phyloP scores from a whole-genome alignment of 768 basidiomycete genomes.

The Suillus subaureus region DNA sequence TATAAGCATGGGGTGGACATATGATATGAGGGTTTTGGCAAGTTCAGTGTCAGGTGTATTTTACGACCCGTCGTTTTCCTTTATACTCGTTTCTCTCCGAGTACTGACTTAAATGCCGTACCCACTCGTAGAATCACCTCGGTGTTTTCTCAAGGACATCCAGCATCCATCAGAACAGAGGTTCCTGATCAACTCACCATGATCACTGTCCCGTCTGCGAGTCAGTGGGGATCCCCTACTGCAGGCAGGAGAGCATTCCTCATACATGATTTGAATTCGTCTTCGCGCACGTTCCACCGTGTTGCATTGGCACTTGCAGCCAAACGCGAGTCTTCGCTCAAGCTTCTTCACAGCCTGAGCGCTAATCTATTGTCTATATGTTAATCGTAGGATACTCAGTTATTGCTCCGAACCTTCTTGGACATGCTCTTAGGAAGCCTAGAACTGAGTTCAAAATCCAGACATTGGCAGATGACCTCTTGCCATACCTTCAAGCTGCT shows the following conservation, averaged over 20 bases:
- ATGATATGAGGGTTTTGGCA: too few relatives aligned
- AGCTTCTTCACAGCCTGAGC: too few relatives aligned
- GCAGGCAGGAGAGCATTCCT: conserved; percentile 21
- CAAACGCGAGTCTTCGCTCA: conserved; percentile 15
- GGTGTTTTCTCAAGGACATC: too few relatives aligned
- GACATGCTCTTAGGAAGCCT: conserved; percentile 21
- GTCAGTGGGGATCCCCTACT: conserved; percentile 22
- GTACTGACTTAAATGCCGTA: too few relatives aligned
- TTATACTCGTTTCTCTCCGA: too few relatives aligned
- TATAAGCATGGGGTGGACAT: too few relatives aligned
- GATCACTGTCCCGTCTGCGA: conserved; percentile 7
- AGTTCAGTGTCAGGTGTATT: too few relatives aligned
- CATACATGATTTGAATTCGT: conserved; percentile 20
- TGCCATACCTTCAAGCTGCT: conserved; percentile 6
- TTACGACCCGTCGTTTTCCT: too few relatives aligned
- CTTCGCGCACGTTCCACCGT: conserved; percentile 19
- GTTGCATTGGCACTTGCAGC: conserved; percentile 19
- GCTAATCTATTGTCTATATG: neutral
- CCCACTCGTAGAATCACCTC: too few relatives aligned
- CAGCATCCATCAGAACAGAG: too few relatives aligned
- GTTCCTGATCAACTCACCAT: too few relatives aligned
- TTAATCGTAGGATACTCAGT: conserved; percentile 28
- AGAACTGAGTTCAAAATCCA: conserved; percentile 1
- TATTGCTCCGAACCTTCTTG: conserved; percentile 26
- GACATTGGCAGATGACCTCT: conserved; percentile 6